Conservation (phyloP, 2,329 filamentous ascomycete species). For the Fusarium burgessii region DNA sequence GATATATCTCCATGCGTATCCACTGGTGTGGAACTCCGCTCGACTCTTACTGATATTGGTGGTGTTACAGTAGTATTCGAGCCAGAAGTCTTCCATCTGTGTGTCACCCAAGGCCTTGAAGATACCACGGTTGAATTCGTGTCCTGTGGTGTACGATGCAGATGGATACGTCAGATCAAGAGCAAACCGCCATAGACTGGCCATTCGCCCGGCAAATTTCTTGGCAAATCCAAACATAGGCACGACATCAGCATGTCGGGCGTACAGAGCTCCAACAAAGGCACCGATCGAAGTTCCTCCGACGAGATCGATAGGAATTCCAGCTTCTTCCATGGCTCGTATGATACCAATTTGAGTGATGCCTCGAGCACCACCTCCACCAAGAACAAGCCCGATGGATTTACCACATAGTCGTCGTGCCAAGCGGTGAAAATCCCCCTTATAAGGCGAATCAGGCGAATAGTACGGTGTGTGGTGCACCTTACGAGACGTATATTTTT, state of each 20-base stretch:
- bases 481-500: slow-evolving; percentile 96
- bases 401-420: slow-evolving; percentile 92
- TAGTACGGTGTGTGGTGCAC: slow-evolving; percentile 91
- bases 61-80: slow-evolving; percentile 99
- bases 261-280: slow-evolving; percentile 95
- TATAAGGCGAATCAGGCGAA: slow-evolving; percentile 90
- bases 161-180: slow-evolving; percentile 96
- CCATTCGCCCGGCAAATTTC: slow-evolving; percentile 99
- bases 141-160: slow-evolving; percentile 95
- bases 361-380: slow-evolving; percentile 91
- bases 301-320: slow-evolving; percentile 94
- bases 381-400: slow-evolving; percentile 92
- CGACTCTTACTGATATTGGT: slow-evolving; percentile 98
- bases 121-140: slow-evolving; percentile 98
- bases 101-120: slow-evolving; percentile 98
- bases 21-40: slow-evolving; percentile 92
- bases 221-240: slow-evolving; percentile 97
- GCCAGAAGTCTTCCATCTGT: slow-evolving; percentile 99
- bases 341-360: slow-evolving; percentile 96
- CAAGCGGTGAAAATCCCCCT: slow-evolving; percentile 95
- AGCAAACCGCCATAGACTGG: slow-evolving; percentile 98
- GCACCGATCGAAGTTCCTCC: slow-evolving; percentile 96
- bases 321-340: slow-evolving; percentile 92
- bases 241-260: slow-evolving; percentile 94
- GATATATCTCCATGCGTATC: slow-evolving; percentile 98